Evolutionary conservation across 805 yeast genomes (phyloP), one percentile per base, ranked within the genome.

Genomic region (Tanozyma kutaoensis): DNA sequence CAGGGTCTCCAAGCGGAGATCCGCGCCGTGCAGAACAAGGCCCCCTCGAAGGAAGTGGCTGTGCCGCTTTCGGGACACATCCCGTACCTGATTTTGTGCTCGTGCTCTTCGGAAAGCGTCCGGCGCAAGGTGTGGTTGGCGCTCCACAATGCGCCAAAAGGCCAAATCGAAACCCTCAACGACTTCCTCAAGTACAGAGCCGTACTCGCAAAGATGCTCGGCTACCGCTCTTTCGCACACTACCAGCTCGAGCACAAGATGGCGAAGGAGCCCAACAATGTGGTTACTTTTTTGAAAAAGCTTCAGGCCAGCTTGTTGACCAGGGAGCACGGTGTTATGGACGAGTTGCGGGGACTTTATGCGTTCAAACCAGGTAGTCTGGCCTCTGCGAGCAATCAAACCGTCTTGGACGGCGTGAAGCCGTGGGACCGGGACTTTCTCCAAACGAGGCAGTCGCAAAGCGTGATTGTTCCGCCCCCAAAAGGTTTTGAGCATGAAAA

Each of bases 371-470:
- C 36, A 3, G 39, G 31, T 8, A 14, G 26, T 12, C 22, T 23
- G n/a, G 23, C 29, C 6, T 14, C 22, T 4, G 22, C 38, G 5
- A 17, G 29, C n/a, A n/a, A 12, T 11, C 5, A 12, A 15, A 12
- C 11, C 14, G 50, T 72, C 2, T 46, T 68, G 4, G 50, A 51
- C 7, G 47, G 50, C 9, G 62, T 85, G 18, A 67, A 72, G 33
- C 95, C 95, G 1, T 91, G 97, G 97, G 97, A 91, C 49, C 66
- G 94, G 34, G 94, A 85, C 36, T 86, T 67, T 32, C 36, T 67
- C 15, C 11, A 6, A 4, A 9, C 14, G 7, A 5, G 15, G 8
- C 17, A 15, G 17, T 7, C 7, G 17, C n/a, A n/a, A n/a, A n/a
- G n/a, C n/a, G n/a, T n/a, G n/a, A n/a, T n/a, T n/a, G n/a, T n/a